Conservation (phyloP, 768 basidiomycete genomes). For the Cyathus striatus region DNA sequence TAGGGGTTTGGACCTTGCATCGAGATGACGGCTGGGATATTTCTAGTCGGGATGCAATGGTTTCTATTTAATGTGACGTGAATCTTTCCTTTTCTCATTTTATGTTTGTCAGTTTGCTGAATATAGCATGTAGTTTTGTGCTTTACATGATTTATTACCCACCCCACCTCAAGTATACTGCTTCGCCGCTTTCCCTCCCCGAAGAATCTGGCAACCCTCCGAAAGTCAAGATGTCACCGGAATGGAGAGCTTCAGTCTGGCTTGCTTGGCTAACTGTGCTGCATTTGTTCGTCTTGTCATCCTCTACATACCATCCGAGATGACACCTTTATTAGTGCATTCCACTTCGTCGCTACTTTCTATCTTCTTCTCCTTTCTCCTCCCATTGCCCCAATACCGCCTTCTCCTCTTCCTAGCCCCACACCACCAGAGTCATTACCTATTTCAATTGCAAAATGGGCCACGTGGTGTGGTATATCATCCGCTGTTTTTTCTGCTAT, state of each 20-base stretch:
- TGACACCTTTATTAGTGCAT: too few species aligned
- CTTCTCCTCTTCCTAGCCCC: slow-evolving; percentile 25
- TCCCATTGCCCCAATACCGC: slow-evolving; percentile 22
- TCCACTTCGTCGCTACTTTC: slow-evolving; percentile 52
- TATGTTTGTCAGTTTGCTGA: neutral
- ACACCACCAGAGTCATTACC: slow-evolving; percentile 27
- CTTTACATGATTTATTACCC: slow-evolving; percentile 95
- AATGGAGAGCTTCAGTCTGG: slow-evolving; percentile 76
- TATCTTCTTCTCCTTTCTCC: slow-evolving; percentile 46
- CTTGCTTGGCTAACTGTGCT: slow-evolving; percentile 66
- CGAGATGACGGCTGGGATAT: slow-evolving; percentile 74
- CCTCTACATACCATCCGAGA: too few species aligned
- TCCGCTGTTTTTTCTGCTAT: slow-evolving; percentile 73
- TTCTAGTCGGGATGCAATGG: slow-evolving; percentile 85
- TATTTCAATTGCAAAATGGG: slow-evolving; percentile 47
- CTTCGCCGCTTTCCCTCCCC: neutral
- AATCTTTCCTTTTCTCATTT: slow-evolving; percentile 20
- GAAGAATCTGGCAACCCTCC: neutral
- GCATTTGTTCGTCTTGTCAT: slow-evolving; percentile 69
- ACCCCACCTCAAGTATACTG: slow-evolving; percentile 64
- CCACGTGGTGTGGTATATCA: slow-evolving; percentile 81
- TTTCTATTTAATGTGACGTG: slow-evolving; percentile 79
- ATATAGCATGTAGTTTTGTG: slow-evolving; percentile 56
- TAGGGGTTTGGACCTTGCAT: slow-evolving; percentile 70
- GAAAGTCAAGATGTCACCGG: slow-evolving; percentile 31